Conservation (phyloP, 2,329 filamentous ascomycete species). For the Xylogone sp. region DNA sequence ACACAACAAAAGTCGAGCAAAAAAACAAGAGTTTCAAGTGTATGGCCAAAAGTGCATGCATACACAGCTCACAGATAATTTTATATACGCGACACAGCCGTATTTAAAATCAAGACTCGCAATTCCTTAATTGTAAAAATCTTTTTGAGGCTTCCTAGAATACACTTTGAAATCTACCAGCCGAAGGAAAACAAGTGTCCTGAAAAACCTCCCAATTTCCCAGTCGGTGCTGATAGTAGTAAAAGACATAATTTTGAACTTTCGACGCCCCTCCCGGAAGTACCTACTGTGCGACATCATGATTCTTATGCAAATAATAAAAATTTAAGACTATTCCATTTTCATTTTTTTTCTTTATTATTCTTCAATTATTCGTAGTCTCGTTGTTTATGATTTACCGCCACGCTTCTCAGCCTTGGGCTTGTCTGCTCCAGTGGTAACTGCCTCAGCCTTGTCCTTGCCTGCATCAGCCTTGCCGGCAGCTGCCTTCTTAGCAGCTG, state of each 20-base stretch:
- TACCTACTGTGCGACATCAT: not conserved
- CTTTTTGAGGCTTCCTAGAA: not conserved
- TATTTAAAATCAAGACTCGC: no score
- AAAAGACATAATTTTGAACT: not conserved
- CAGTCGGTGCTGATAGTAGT: no score
- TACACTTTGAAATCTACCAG: not conserved
- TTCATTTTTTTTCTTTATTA: not conserved
- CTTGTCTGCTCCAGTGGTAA: slow-evolving; percentile 62
- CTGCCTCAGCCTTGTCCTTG: slow-evolving; percentile 68
- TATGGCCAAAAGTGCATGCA: no score
- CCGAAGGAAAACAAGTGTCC: not conserved
- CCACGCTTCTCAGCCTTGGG: slow-evolving; percentile 52
- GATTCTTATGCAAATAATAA: not conserved
- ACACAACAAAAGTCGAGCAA: no score
- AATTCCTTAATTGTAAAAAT: not conserved
- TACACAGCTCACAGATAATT: no score
- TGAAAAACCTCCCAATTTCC: not conserved
- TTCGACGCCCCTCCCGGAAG: not conserved
- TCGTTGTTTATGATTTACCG: not conserved
- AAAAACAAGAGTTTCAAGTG: no score
- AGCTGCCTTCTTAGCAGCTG: slow-evolving; percentile 70
- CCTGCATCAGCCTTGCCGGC: slow-evolving; percentile 65
- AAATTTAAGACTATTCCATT: not conserved
- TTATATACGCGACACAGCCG: no score
- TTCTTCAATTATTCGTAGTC: not conserved